Evolutionary conservation across 2,329 filamentous ascomycete species (phyloP).

Genomic region (Hansfordia pulvinata): DNA sequence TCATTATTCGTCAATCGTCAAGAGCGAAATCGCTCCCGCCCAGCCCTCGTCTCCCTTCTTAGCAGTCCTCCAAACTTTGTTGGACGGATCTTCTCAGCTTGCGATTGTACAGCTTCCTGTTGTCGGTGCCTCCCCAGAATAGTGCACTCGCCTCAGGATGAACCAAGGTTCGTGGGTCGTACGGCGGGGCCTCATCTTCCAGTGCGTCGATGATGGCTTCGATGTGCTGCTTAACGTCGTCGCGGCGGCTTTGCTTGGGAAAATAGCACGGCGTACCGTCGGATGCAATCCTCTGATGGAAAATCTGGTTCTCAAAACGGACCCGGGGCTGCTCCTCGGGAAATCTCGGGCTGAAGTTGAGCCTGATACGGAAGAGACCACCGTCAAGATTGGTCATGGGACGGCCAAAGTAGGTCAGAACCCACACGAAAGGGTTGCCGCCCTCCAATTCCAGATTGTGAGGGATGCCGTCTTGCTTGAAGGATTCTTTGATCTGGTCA

Average conservation of each 20-base stretch:
- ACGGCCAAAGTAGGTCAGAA: conserved; percentile 75
- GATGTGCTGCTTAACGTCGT: conserved; percentile 74
- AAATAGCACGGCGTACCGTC: conserved; percentile 79
- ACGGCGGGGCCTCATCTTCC: conserved; percentile 79
- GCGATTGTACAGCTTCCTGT: conserved; percentile 76
- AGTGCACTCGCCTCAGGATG: conserved; percentile 76
- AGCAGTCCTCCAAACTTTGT: conserved; percentile 46
- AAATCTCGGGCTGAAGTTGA: conserved; percentile 73
- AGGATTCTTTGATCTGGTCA: conserved; percentile 64
- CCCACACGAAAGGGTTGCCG: conserved; percentile 82
- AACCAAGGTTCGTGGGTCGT: conserved; percentile 80
- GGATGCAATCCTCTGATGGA: conserved; percentile 74
- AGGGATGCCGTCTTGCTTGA: conserved; percentile 57
- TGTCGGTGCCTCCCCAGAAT: conserved; percentile 69
- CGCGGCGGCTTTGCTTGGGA: conserved; percentile 41
- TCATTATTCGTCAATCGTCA: conserved; percentile 3
- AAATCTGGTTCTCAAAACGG: conserved; percentile 66
- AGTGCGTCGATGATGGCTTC: conserved; percentile 68
- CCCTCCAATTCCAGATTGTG: conserved; percentile 66
- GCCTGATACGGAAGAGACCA: conserved; percentile 69
- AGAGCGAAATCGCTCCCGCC: not conserved
- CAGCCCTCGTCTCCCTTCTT: not conserved
- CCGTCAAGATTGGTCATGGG: conserved; percentile 92
- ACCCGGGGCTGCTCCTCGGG: conserved; percentile 81
- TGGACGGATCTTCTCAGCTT: conserved; percentile 67